Conservation (phyloP, 805 yeast species). For the Metschnikowia reukaufii region DNA sequence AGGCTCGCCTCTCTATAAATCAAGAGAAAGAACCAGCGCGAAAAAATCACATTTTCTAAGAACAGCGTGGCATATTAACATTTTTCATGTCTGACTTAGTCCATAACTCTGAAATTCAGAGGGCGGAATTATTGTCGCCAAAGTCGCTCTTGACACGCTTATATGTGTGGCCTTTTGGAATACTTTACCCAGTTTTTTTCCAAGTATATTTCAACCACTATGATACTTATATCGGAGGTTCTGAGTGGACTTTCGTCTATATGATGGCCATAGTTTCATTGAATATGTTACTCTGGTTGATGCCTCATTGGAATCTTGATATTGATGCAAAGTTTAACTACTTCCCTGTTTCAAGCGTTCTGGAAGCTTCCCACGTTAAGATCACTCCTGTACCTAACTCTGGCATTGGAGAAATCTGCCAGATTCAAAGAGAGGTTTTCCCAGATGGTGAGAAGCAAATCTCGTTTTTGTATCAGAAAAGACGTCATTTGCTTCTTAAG, state of each 20-base stretch:
- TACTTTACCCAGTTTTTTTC: constrained; percentile 71
- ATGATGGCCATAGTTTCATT: constrained; percentile 69
- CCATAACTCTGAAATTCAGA: constrained; percentile 67
- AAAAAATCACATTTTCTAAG: background rate
- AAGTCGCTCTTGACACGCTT: constrained; percentile 62
- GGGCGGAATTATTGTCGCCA: constrained; percentile 74
- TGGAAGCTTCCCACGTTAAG: constrained; percentile 69
- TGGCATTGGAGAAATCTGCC: constrained; percentile 80
- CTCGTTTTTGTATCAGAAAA: constrained; percentile 85
- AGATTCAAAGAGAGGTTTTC: constrained; percentile 53
- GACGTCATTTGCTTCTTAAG: constrained; percentile 74
- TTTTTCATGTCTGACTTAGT: constrained; percentile 47
- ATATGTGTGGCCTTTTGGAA: constrained; percentile 78
- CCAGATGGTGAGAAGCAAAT: constrained; percentile 61
- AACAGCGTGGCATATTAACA: background rate
- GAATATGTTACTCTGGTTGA: constrained; percentile 75
- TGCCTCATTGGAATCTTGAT: constrained; percentile 91
- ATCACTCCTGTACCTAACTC: constrained; percentile 80
- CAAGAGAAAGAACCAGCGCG: background rate
- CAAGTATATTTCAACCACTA: constrained; percentile 67
- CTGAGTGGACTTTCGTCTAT: constrained; percentile 95
- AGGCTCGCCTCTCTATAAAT: background rate
- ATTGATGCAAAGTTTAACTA: constrained; percentile 73
- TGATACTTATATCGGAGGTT: constrained; percentile 79
- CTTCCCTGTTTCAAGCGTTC: constrained; percentile 47